Evolutionary conservation across 176 grass and related monocot species (phyloP).

Genomic region (Aegilops longissima): DNA sequence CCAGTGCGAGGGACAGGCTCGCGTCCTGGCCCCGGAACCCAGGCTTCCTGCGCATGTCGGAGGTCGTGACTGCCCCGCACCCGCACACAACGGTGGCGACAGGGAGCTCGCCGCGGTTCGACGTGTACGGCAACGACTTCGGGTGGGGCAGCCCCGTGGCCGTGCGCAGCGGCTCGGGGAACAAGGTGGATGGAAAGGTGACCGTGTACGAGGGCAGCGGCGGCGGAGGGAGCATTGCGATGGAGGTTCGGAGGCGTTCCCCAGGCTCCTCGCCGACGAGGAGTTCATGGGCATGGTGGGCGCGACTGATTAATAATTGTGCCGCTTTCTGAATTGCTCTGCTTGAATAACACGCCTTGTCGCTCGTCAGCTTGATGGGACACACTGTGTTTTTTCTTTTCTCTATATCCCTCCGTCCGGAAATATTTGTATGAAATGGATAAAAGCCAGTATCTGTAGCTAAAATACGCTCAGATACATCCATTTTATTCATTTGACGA

Average conservation of each 20-base stretch:
- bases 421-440: no score
- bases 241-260: background rate
- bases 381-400: no score
- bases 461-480: no score
- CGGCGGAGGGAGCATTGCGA: background rate
- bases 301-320: background rate
- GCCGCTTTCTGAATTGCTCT: no score
- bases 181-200: background rate
- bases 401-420: no score
- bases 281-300: constrained; percentile 10
- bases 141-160: constrained; percentile 19
- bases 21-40: background rate
- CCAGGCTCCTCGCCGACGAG: background rate
- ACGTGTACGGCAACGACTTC: constrained; percentile 5
- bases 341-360: no score
- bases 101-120: constrained; percentile 2
- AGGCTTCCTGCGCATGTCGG: no score
- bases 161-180: background rate
- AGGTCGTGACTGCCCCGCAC: no score
- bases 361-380: no score
- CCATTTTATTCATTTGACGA: no score
- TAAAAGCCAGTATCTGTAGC: no score
- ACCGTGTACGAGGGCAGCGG: background rate
- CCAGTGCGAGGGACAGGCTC: background rate
- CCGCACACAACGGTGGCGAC: background rate